Evolutionary conservation across 2,329 filamentous ascomycete species (phyloP), one percentile per base, ranked within the genome.

Genomic region (Pseudocercospora fuligena): DNA sequence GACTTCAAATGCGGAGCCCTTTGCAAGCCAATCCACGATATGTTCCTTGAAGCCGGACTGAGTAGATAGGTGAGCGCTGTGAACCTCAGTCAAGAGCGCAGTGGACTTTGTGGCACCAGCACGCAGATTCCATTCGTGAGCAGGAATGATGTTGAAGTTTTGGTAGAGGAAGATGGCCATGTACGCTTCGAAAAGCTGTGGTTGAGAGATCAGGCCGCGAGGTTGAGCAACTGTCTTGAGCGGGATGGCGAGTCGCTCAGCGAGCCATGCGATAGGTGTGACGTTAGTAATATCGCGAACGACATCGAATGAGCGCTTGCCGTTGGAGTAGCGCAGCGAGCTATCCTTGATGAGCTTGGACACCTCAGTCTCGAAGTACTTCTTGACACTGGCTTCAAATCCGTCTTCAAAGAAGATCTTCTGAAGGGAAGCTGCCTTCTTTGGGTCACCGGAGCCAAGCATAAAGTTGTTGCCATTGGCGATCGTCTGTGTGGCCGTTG

Each of bases 221-320:
- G 87, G 86, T 60, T 88, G 86, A 11, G 87, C 81, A 2, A 78
- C 76, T 0, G 87, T 89, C 80, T 92, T 91, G 46, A 93, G 80
- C 0, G 90, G 89, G 3, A 92, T 80, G 58, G 88, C 87, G 75
- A 92, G 90, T 4, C 85, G 84, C 2, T 89, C 82, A 0, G 86
- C 87, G 47, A 91, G 80, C 72, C 86, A 92, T 71, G 87, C 83
- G 3, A 89, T 86, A 5, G 90, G 89, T 0, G 84, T 85, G 27
- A 91, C 79, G 74, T 92, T 92, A 27, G 87, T 89, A 0, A 92
- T 85, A 67, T 92, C 89, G 25, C 89, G 86, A 9, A 92, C 81
- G 3, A 85, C 82, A 62, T 86, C 82, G 70, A 86, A 83, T 0
- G 82, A 81, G 40, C 80, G 80, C 51, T 80, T 77, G 23, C 77